Evolutionary conservation across 306 rosid genomes (phyloP), one percentile per base, ranked within the genome.

Genomic region (Sophora flavescens): DNA sequence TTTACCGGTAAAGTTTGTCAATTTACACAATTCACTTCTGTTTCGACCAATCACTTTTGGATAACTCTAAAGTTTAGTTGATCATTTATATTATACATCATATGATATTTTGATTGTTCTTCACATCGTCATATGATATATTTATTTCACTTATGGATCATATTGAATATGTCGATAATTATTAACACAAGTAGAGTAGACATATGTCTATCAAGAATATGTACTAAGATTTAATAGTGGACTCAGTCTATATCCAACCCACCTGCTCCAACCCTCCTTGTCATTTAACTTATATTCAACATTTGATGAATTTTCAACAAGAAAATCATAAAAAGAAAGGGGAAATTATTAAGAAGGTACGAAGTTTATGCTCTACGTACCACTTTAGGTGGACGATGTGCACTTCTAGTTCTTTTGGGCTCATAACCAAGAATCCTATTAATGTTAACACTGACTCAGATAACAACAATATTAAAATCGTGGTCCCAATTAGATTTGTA

Each of bases 181-280:
- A 30, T 30, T 30, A 30, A 30, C 32, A 30, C 32, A 30, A 0
- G 2, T 30, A 28, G 30, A 2, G n/a, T n/a, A 22, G 22, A 22
- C 22, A 22, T 22, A 30, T 30, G 3, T 30, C 32, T 30, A 30
- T 30, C 2, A 30, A 30, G 32, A 30, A 30, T 30, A 30, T 30
- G 3, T 14, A 58, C 38, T 35, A 14, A n/a, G 12, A 50, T 32
- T 42, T 48, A 62, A 39, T 33, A 38, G 42, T 33, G 64, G 66
- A 41, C 83, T 71, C 22, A 8, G 76, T 83, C 88, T 63, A 68
- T 52, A 62, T 65, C 58, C 33, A 17, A 39, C 12, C 63, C 42
- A 78, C 75, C 54, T 35, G 16, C 63, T 74, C 69, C 83, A 39
- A 45, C 35, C 65, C 16, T 7, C 12, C 17, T 30, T 9, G 2